Evolutionary conservation across 2,329 filamentous ascomycete genomes (phyloP), one percentile per base, ranked within the genome.

Genomic region (Endoconidiophora polonica): DNA sequence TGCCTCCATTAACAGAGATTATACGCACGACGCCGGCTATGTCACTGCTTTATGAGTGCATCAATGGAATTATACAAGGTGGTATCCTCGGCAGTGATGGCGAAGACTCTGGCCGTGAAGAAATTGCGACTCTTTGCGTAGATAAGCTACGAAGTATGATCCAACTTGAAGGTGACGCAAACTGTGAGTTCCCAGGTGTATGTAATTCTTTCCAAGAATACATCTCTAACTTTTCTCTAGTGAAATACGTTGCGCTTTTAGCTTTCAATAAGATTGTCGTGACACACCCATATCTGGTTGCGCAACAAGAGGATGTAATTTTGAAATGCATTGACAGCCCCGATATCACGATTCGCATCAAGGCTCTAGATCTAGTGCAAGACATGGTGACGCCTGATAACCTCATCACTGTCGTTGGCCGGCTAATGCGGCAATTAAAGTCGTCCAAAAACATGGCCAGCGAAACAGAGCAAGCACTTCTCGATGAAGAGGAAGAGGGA

Each of bases 41-140:
- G 91, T 96, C 91, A n/a, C 67, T 98, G 24, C 68, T 96, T 4
- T 98, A 98, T 59, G 91, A 98, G 65, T 98, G 91, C 61, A 95
- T 98, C 65, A 95, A 94, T 62, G 91, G 91, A 22, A 94, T 98
- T 55, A 94, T 98, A 53, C 88, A 95, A 62, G 91, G 91, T 24
- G 91, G 91, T 0, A 94, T 98, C 52, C 69, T 98, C 46, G 85
- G 86, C 29, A 85, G 81, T 42, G 79, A 81, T 24, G 86, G 88
- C 56, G 84, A 86, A 48, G 77, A 80, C 18, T 73, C 80, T 33
- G 88, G 90, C 49, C 83, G 84, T 38, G 88, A 96, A 57, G 88
- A 95, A 63, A 86, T 98, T 59, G 91, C 91, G 5, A 80, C 80
- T 24, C 71, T 98, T 4, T 98, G 91, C 62, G 88, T 96, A 23